Conservation (phyloP, 331 rosid genomes). For the Quercus lobata region DNA sequence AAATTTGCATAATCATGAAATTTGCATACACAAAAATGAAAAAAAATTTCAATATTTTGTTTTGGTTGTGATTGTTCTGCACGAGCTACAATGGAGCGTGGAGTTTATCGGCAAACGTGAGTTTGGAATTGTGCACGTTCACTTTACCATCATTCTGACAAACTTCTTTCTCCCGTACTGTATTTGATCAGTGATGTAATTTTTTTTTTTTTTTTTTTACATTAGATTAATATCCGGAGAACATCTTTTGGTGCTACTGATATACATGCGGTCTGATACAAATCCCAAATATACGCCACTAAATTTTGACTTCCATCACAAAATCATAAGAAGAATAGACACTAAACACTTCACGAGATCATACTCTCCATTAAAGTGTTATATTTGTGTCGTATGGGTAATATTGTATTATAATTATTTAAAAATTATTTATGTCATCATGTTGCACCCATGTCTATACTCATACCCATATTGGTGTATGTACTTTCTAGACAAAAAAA, state of each 20-base stretch:
- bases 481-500: no score
- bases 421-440: no score
- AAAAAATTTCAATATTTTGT: no score
- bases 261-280: neutral
- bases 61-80: neutral
- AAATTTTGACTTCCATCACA: neutral
- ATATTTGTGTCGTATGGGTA: fast-evolving
- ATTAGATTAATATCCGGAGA: neutral
- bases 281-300: neutral
- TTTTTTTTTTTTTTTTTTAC: neutral
- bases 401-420: no score
- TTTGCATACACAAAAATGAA: neutral
- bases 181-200: neutral
- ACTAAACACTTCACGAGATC: no score
- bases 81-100: neutral
- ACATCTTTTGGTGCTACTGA: neutral
- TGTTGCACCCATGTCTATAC: no score
- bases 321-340: neutral
- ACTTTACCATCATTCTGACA: slow-evolving; percentile 1
- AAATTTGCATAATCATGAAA: no score
- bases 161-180: neutral
- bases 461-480: no score
- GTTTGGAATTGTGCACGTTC: neutral
- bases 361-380: fast-evolving
- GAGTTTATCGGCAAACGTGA: neutral